Evolutionary conservation across 1,284 basidiomycete genomes (phyloP).

Genomic region (Ganoderma leucocontextum): DNA sequence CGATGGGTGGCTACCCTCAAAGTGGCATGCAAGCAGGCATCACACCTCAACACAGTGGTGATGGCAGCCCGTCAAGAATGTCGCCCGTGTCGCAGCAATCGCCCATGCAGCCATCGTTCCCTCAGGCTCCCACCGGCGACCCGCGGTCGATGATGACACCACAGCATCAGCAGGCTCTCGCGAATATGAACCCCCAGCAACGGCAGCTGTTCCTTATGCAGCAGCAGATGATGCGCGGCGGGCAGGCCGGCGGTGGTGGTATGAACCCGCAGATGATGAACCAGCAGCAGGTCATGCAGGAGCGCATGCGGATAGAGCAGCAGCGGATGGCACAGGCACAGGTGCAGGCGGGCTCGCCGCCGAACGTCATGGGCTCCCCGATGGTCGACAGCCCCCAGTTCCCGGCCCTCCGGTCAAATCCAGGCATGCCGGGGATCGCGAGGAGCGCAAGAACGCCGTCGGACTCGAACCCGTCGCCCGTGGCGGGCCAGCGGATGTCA

Average conservation of each 20-base stretch:
- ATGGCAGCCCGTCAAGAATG: constrained; percentile 39
- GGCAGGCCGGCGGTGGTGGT: constrained; percentile 24
- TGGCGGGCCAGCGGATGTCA: constrained; percentile 55
- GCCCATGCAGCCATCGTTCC: constrained; percentile 36
- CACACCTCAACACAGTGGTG: constrained; percentile 25
- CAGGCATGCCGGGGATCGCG: constrained; percentile 73
- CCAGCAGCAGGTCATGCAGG: constrained; percentile 45
- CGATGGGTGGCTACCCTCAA: constrained; percentile 34
- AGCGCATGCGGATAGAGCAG: constrained; percentile 47
- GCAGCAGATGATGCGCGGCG: constrained; percentile 42
- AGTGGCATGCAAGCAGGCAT: constrained; percentile 30
- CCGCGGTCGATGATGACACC: constrained; percentile 37
- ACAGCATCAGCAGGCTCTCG: constrained; percentile 40
- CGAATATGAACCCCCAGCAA: constrained; percentile 43
- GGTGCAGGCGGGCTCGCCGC: constrained; percentile 14
- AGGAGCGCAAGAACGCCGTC: constrained; percentile 75
- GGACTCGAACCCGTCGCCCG: constrained; percentile 65
- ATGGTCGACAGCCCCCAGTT: constrained; percentile 37
- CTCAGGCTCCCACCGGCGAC: constrained; percentile 32
- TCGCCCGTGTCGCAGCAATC: constrained; percentile 39
- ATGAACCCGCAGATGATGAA: constrained; percentile 40
- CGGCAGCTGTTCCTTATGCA: constrained; percentile 47
- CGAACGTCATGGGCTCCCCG: constrained; percentile 44
- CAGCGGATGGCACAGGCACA: constrained; percentile 32
- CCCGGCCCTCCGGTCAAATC: constrained; percentile 56